Base-by-base conservation (phyloP, 2,329 filamentous ascomycete genomes). In the Aquanectria penicillioides region DNA sequence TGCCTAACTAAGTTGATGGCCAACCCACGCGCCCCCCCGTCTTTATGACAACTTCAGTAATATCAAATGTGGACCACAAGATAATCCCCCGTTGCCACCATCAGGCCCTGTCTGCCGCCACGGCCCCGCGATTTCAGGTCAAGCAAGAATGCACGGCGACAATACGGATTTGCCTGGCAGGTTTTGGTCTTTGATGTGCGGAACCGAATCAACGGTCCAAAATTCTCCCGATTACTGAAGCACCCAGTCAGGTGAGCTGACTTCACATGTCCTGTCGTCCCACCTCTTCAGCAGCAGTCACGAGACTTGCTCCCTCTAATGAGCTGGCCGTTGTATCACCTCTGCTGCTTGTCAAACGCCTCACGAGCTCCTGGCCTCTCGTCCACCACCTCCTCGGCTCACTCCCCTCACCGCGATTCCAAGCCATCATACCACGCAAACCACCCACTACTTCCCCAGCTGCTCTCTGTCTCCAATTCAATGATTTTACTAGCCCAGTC, bases 1-100 rank as follows among this genome's bases (percentile, higher is more conserved):
- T 66, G 66, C 66, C 60, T 50, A 57, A 61, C 52, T 29, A 43
- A 56, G 52, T 36, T 37, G 52, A 58, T 40, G 44, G 44, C 54
- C 29, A 33, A 43, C 40, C 34, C 34, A 33, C 31, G 58, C 59
- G 26, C 41, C 41, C 40, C 38, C 37, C 49, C 37, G 38, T 52
- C 26, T 12, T 31, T 31, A 40, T 53, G 50, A 40, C 29, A 37
- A 51, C 29, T 48, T 29, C 34, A 46, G 29, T 29, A 33, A 56
- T 46, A 50, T 62, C 52, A 59, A 53, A 50, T 51, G 40, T 58
- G 51, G 62, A 46, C 28, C 38, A 23, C 20, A 25, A 38, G 43
- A 26, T 22, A 33, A 33, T 48, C 38, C 44, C 15, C 26, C 17
- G 37, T 37, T 43, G 50, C 50, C 44, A 48, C 18, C 25, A 5